Conservation (phyloP, 495 filamentous ascomycete species). For the Penicillium paradoxum region DNA sequence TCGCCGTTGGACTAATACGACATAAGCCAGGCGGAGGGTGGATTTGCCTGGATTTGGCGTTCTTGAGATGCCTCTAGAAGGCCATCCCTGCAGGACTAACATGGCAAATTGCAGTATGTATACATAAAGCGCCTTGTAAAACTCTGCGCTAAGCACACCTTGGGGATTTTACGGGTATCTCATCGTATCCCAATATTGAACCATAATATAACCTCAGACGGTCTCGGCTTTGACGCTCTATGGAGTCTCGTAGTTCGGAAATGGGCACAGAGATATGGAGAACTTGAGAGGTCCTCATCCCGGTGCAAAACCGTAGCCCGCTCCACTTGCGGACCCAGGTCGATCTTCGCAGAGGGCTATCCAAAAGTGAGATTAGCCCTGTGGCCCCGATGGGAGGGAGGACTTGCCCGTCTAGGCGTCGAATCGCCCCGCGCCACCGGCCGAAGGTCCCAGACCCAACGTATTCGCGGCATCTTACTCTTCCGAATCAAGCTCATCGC, state of each 20-base stretch:
- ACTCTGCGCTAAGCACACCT: slow-evolving; percentile 4
- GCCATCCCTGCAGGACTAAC: background rate
- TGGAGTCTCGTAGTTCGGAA: slow-evolving; percentile 6
- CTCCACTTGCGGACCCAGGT: slow-evolving; percentile 20
- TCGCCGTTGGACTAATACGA: slow-evolving; percentile 19
- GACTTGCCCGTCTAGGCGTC: slow-evolving; percentile 26
- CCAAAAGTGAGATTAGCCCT: slow-evolving; percentile 27
- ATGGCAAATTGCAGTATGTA: background rate
- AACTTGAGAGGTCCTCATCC: background rate
- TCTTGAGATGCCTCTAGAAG: background rate
- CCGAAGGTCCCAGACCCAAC: slow-evolving; percentile 17
- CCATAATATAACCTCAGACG: slow-evolving; percentile 2
- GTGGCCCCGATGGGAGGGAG: slow-evolving; percentile 23
- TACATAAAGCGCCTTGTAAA: background rate
- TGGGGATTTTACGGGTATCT: too few relatives aligned
- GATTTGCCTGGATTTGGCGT: background rate
- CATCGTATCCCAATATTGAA: background rate
- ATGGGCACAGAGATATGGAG: background rate
- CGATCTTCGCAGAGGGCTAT: slow-evolving; percentile 18
- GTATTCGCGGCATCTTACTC: slow-evolving; percentile 16
- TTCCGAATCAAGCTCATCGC: slow-evolving; percentile 12
- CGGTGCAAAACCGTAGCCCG: slow-evolving; percentile 14
- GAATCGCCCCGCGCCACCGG: slow-evolving; percentile 24
- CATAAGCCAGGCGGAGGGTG: slow-evolving; percentile 1
- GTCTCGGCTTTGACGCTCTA: slow-evolving; percentile 18